phyloP scores from a whole-genome alignment of 805 yeast species.

The Cephaloascus albidus region DNA sequence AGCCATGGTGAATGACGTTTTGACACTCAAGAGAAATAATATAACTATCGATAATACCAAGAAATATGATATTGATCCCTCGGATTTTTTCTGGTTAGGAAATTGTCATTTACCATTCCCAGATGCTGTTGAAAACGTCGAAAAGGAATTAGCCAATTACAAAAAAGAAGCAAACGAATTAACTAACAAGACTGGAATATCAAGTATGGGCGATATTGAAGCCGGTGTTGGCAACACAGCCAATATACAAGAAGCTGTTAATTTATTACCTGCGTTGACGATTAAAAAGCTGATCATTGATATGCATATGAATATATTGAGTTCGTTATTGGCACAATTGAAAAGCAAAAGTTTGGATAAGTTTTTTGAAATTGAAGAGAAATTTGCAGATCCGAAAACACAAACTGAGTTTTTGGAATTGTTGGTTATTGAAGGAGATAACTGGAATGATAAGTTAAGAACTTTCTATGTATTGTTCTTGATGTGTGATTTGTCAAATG shows the following conservation, averaged over 20 bases:
- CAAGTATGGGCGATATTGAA: constrained; percentile 68
- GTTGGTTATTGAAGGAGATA: constrained; percentile 40
- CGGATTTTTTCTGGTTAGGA: constrained; percentile 84
- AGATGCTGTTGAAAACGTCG: constrained; percentile 97
- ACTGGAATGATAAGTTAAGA: constrained; percentile 74
- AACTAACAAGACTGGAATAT: constrained; percentile 65
- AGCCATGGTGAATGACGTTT: constrained; percentile 91
- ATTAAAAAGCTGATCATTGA: constrained; percentile 83
- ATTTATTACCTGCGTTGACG: constrained; percentile 86
- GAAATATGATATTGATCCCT: constrained; percentile 82
- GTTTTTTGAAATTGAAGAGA: constrained; percentile 91
- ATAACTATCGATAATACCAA: constrained; percentile 52
- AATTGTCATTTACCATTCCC: constrained; percentile 91
- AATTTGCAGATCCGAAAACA: constrained; percentile 50
- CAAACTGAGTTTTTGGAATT: constrained; percentile 53
- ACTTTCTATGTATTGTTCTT: constrained; percentile 77
- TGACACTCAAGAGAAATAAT: constrained; percentile 73
- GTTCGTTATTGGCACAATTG: constrained; percentile 71
- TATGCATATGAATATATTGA: constrained; percentile 93
- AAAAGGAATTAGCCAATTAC: constrained; percentile 68
- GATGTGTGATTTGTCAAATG: constrained; percentile 33
- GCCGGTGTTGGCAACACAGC: constrained; percentile 45
- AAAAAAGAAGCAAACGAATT: constrained; percentile 83
- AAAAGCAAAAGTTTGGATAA: constrained; percentile 85
- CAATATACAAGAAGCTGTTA: constrained; percentile 78